Base-by-base conservation (phyloP, 192 early-diverging fungal species). In the Tieghemiomyces parasiticus region DNA sequence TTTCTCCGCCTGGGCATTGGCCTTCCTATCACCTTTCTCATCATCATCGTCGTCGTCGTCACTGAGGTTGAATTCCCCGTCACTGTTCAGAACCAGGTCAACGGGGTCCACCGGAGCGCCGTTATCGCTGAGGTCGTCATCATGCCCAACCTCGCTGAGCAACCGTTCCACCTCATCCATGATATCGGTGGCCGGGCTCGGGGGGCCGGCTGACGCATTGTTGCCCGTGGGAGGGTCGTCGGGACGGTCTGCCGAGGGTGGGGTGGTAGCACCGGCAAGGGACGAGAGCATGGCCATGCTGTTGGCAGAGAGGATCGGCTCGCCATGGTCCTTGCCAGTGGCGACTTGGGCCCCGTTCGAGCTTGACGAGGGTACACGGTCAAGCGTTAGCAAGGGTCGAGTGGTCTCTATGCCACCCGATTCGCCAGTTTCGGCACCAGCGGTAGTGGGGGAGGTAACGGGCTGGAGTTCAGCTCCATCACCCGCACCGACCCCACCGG, bases 101-200 rank as follows among this genome's bases (percentile, higher is more conserved):
- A 6, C 24, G 47, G 13, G 9, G 20, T 9, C 24, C 4, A n/a
- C 4, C 13, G 4, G 13, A 6, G 4, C 47, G 47, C 4, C 24
- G 24, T 14, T 48, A 48, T 48, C 13, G 47, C 24, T 14, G 47
- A n/a, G 4, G 13, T 35, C 34, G 14, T 4, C 54, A 19, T 34
- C 54, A 2, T 29, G 24, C 1, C 33, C 32, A 26, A 56, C 32
- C 33, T 56, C 54, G 34, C 20, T 34, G 9, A 56, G 33, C 19
- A 56, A 29, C 1, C 54, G 54, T 56, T 56, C 54, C 20, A 56
- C 54, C 24, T 56, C 54, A 2, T 56, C 54, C 54, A 56, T 56
- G 13, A 56, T 56, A 35, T 56, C 54, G 32, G 20, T 29, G 19
- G 19, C 14, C n/a, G n/a, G n/a, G n/a, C n/a, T n/a, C n/a, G n/a